Base-by-base conservation (phyloP, 768 basidiomycete genomes). In the Cystobasidium tubakii region DNA sequence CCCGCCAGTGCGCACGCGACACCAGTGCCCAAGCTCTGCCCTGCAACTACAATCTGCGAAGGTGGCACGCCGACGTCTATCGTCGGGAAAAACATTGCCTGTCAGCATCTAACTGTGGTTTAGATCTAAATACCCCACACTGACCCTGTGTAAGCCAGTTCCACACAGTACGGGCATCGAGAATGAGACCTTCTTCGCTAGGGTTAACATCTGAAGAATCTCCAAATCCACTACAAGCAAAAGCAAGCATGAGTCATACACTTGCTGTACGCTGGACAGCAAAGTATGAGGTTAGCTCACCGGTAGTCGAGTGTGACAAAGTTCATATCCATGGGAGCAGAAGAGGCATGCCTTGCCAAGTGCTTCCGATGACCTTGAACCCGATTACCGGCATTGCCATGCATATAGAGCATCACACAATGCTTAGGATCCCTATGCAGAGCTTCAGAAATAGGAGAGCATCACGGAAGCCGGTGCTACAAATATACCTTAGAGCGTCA, bases 231-330 rank as follows among this genome's bases (percentile, higher is more conserved):
- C 77, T 71, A 66, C 21, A 1, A 27, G 55, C 23, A 29, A 25
- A 19, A 33, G 63, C 3, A 17, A 21, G 12, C 34, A 3, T 15
- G n/a, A n/a, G 46, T 12, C 46, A 50, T 7, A 17, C 42, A 42
- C 7, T 42, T 17, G 7, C 7, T 42, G 9, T 7, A 42, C 42
- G 9, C 42, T 17, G 9, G 17, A 42, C 7, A 7, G 7, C 42
- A 42, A 42, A 39, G 39, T 6, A 15, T 39, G 39, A 39, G 6
- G 15, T 39, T 6, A 39, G n/a, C 77, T 13, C 33, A 77, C 62
- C 94, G 87, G 80, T 97, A 98, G 81, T 98, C 95, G 42, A 91
- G 87, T 0, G 87, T 87, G 29, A 97, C 82, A 17, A 96, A 88
- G 80, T 94, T 94, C 23, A 86, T 86, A 21, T 83, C 82, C 7